phyloP scores from a whole-genome alignment of 2,329 filamentous ascomycete genomes.

The Ophiostoma piceae region DNA sequence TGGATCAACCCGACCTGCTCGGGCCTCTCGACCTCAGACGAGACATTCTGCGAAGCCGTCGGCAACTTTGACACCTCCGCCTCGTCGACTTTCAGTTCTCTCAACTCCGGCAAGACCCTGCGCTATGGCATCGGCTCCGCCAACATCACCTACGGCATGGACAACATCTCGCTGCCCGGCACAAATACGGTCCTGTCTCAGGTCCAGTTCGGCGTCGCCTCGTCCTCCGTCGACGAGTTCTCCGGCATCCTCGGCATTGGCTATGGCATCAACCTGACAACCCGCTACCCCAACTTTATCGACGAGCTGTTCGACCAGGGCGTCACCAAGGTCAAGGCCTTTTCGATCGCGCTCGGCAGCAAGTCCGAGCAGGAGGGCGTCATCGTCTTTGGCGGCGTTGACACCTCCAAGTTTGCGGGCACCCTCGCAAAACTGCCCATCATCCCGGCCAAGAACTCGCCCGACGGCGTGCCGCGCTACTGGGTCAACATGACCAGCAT shows the following conservation, averaged over 20 bases:
- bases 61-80: constrained; percentile 41
- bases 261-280: constrained; percentile 50
- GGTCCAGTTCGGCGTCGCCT: constrained; percentile 65
- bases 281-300: constrained; percentile 47
- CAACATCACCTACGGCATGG: constrained; percentile 46
- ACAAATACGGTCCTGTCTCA: constrained; percentile 40
- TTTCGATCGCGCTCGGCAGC: constrained; percentile 61
- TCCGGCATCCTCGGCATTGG: constrained; percentile 69
- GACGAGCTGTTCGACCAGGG: constrained; percentile 48
- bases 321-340: constrained; percentile 56
- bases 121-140: constrained; percentile 49
- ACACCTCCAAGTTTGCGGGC: constrained; percentile 60
- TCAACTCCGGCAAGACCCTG: constrained; percentile 39
- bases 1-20: constrained; percentile 40
- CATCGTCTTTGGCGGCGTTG: constrained; percentile 63
- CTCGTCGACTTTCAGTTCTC: constrained; percentile 21
- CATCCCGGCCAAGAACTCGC: constrained; percentile 48
- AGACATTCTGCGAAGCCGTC: constrained; percentile 29
- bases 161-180: constrained; percentile 42
- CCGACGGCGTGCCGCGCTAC: constrained; percentile 50
- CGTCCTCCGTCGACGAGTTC: constrained; percentile 43
- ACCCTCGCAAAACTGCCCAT: constrained; percentile 57
- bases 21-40: constrained; percentile 17
- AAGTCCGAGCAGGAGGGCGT: constrained; percentile 55
- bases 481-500: constrained; percentile 48